These are phyloP conservation scores for Blastobotrys muscicola DNA, from an alignment of 805 yeast genomes.

Conservation along the genomic window DNA sequence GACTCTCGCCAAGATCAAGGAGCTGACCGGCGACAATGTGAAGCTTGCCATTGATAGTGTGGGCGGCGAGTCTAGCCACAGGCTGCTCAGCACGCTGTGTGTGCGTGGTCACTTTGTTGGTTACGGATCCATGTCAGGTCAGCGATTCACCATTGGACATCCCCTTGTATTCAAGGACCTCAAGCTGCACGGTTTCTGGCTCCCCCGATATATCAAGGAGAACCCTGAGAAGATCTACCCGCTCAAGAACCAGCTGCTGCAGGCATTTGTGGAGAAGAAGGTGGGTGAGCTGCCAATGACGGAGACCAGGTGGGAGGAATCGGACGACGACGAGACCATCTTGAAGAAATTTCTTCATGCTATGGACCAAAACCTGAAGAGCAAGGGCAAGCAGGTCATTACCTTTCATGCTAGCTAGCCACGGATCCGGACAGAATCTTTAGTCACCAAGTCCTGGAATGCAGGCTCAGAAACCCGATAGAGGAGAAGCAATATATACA, in stretches of 20 bases:
- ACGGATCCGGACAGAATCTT: too few relatives aligned
- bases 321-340: slow-evolving; percentile 34
- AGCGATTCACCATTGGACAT: slow-evolving; percentile 87
- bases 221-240: slow-evolving; percentile 52
- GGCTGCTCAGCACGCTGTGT: slow-evolving; percentile 51
- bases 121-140: slow-evolving; percentile 96
- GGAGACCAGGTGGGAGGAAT: slow-evolving; percentile 29
- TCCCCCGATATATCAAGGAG: slow-evolving; percentile 53
- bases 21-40: slow-evolving; percentile 47
- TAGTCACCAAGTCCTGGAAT: too few relatives aligned
- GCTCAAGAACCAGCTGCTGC: slow-evolving; percentile 44
- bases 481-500: too few relatives aligned
- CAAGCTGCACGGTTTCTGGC: slow-evolving; percentile 86
- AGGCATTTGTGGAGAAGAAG: slow-evolving; percentile 48
- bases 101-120: slow-evolving; percentile 74
- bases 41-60: slow-evolving; percentile 84
- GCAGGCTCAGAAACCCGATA: too few relatives aligned
- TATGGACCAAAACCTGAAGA: slow-evolving; percentile 32
- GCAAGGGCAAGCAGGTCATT: slow-evolving; percentile 35
- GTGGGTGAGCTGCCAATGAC: slow-evolving; percentile 41
- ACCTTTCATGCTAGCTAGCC: too few relatives aligned
- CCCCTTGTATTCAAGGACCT: slow-evolving; percentile 83
- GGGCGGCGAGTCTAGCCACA: slow-evolving; percentile 75
- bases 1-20: slow-evolving; percentile 50
- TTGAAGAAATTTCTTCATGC: slow-evolving; percentile 37